Evolutionary conservation across 2,329 filamentous ascomycete species (phyloP).

Genomic region (Colletotrichum lini): DNA sequence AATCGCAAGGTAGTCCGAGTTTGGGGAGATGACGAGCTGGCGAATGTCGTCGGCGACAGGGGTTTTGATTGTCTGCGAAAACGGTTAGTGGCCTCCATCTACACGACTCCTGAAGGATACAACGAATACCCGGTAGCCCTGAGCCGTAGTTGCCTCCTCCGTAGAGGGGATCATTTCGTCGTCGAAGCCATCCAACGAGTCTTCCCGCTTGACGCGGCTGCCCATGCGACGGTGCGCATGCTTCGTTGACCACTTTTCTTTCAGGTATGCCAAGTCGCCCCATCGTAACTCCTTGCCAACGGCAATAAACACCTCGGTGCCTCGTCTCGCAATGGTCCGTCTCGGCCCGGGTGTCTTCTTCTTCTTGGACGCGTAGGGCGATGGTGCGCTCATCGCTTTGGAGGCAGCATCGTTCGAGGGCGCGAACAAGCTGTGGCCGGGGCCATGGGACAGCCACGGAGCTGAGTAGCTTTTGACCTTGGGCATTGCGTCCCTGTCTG

Average conservation of each 20-base stretch:
- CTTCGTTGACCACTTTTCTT: constrained; percentile 66
- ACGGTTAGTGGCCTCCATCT: constrained; percentile 16
- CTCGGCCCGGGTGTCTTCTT: constrained; percentile 64
- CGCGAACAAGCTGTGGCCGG: constrained; percentile 84
- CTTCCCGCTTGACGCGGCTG: constrained; percentile 64
- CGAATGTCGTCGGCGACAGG: constrained; percentile 86
- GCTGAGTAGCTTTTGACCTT: constrained; percentile 89
- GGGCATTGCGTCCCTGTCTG: constrained; percentile 73
- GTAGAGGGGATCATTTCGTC: constrained; percentile 48
- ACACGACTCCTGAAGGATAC: background rate
- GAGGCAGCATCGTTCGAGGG: constrained; percentile 56
- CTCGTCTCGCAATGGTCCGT: constrained; percentile 82
- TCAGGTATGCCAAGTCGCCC: constrained; percentile 86
- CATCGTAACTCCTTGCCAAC: constrained; percentile 92
- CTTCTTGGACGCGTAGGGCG: constrained; percentile 60
- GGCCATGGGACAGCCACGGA: constrained; percentile 85
- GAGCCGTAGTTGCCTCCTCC: constrained; percentile 48
- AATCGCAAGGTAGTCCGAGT: constrained; percentile 85
- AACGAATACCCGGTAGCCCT: constrained; percentile 64
- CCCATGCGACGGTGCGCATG: constrained; percentile 51
- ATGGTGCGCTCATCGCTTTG: constrained; percentile 46
- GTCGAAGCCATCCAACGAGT: constrained; percentile 56
- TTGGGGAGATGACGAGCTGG: constrained; percentile 88
- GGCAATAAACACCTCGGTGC: constrained; percentile 90
- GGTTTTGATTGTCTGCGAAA: constrained; percentile 77